phyloP scores from a whole-genome alignment of 768 basidiomycete genomes.

The Hypsizygus marmoreus region DNA sequence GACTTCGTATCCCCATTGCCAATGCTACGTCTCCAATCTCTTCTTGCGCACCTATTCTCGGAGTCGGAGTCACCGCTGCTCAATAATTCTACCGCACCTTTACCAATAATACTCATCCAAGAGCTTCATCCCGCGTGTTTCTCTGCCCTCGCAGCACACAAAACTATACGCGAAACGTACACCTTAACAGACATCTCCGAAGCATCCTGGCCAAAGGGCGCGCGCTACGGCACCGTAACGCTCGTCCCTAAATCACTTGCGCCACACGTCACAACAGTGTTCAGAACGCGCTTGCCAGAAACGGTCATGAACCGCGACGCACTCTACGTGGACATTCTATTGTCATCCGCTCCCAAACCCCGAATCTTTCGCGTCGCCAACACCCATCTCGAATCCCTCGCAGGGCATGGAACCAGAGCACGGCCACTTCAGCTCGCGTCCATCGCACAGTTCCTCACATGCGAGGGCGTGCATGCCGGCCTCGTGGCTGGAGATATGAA shows the following conservation, averaged over 20 bases:
- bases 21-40: no score
- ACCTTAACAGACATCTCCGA: conserved; percentile 38
- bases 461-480: conserved; percentile 36
- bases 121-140: conserved; percentile 41
- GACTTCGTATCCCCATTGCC: no score
- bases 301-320: conserved; percentile 46
- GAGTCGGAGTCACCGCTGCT: no score
- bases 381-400: conserved; percentile 52
- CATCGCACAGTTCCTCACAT: conserved; percentile 35
- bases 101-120: conserved; percentile 47
- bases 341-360: conserved; percentile 30
- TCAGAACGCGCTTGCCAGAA: conserved; percentile 37
- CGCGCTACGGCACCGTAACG: conserved; percentile 46
- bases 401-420: conserved; percentile 33
- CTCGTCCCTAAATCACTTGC: conserved; percentile 46
- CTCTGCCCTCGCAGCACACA: conserved; percentile 35
- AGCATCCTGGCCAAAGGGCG: conserved; percentile 28
- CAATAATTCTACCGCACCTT: no score
- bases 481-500: conserved; percentile 58
- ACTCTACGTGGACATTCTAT: conserved; percentile 50
- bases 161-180: conserved; percentile 48
- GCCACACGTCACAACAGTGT: conserved; percentile 28
- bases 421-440: conserved; percentile 39
- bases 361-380: conserved; percentile 46
- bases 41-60: no score